Conservation (phyloP, 1,284 basidiomycete species). For the Ceratorhiza oryzae-sativae region DNA sequence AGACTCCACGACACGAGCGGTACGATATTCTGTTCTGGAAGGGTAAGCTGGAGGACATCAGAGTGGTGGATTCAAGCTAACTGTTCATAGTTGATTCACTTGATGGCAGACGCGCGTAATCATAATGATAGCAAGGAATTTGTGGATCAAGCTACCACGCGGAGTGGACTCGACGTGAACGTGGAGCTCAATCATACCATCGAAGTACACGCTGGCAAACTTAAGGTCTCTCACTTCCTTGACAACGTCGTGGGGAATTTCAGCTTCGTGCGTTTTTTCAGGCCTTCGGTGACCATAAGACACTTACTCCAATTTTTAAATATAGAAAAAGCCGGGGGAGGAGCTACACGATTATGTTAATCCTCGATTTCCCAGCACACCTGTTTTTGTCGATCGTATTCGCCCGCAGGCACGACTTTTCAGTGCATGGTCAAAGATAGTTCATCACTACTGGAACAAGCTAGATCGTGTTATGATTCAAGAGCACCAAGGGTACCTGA, state of each 20-base stretch:
- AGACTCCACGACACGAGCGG: neutral
- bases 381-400: neutral
- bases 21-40: neutral
- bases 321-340: neutral
- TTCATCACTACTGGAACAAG: conserved; percentile 10
- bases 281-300: neutral
- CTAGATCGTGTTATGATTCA: conserved; percentile 5
- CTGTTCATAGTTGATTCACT: neutral
- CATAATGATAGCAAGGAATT: conserved; percentile 1
- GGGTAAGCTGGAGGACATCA: neutral
- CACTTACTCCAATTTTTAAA: neutral
- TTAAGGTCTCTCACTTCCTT: neutral
- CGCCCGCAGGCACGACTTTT: neutral
- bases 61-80: neutral
- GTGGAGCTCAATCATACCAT: too few relatives aligned
- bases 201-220: neutral
- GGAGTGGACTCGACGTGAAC: neutral
- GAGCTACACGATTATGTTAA: neutral
- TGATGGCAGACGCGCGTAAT: neutral
- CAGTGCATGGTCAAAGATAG: neutral
- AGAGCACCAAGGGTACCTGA: neutral
- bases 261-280: neutral
- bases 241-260: neutral
- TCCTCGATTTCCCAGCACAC: neutral
- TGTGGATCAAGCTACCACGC: neutral